These are phyloP conservation scores for Eucalyptus sp. DNA, from an alignment of 345 rosid species.

Conservation along the genomic window DNA sequence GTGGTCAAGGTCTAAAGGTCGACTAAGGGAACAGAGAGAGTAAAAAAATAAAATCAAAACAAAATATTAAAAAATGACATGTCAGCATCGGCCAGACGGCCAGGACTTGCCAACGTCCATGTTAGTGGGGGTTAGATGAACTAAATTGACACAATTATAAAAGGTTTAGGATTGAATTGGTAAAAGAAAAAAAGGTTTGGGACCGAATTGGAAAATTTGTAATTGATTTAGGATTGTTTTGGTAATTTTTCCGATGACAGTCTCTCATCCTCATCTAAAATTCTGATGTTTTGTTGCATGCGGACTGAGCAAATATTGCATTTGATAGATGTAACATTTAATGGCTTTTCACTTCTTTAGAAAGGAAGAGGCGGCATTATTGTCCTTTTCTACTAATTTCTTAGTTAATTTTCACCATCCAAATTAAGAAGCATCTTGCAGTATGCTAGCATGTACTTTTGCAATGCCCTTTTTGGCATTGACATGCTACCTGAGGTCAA, in stretches of 20 bases:
- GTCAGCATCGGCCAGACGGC: fast-evolving
- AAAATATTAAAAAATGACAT: too few species aligned
- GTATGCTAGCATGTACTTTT: not conserved
- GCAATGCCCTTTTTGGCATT: not conserved
- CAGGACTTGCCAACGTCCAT: fast-evolving
- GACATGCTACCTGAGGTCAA: not conserved
- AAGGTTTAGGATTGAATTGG: too few species aligned
- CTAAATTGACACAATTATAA: too few species aligned
- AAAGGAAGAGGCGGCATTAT: not conserved
- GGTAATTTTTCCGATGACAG: too few species aligned
- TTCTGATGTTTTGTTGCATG: too few species aligned
- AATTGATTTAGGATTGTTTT: too few species aligned
- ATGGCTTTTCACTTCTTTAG: not conserved
- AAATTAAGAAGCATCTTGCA: not conserved
- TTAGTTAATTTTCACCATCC: not conserved
- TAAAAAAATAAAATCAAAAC: too few species aligned
- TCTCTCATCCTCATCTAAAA: not conserved
- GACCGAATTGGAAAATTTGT: too few species aligned
- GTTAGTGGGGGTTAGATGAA: too few species aligned
- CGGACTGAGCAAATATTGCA: not conserved
- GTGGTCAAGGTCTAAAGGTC: too few species aligned
- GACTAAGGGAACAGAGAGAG: too few species aligned
- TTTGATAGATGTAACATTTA: not conserved
- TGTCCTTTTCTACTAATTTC: not conserved
- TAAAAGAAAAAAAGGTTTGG: too few species aligned